Evolutionary conservation across 1,139 yeast genomes (phyloP).

Genomic region (Lodderomyces elongisporus): DNA sequence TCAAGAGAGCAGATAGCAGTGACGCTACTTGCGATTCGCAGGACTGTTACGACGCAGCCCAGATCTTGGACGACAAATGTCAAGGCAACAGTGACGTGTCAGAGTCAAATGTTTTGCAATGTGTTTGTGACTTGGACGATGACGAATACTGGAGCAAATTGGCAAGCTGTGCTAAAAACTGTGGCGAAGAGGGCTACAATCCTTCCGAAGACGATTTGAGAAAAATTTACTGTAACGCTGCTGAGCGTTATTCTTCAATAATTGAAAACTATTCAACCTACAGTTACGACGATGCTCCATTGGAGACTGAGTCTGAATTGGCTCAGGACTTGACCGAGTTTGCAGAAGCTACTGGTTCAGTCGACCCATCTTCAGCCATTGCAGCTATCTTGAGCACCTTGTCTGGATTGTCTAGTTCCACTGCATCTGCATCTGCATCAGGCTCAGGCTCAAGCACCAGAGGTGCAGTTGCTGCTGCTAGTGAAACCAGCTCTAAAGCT

Average conservation of each 20-base stretch:
- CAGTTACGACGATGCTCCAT: conserved; percentile 1
- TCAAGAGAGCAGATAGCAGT: too few relatives aligned
- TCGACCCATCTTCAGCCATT: conserved; percentile 4
- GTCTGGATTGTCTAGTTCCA: conserved; percentile 3
- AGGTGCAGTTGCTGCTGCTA: conserved; percentile 1
- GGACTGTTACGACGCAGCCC: conserved; percentile 2
- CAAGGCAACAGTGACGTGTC: not conserved
- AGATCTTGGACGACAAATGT: conserved; percentile 2
- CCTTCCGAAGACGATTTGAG: conserved; percentile 3
- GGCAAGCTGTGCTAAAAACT: conserved; percentile 6
- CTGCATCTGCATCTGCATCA: conserved; percentile 1
- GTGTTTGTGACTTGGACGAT: conserved; percentile 7
- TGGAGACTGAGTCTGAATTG: not conserved
- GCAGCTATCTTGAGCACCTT: conserved; percentile 4
- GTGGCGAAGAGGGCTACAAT: conserved; percentile 1
- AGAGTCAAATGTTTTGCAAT: conserved; percentile 3
- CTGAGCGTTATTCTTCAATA: conserved; percentile 5
- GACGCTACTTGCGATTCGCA: conserved; percentile 2
- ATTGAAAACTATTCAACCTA: conserved; percentile 3
- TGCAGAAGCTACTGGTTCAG: conserved; percentile 1
- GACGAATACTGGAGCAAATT: conserved; percentile 7
- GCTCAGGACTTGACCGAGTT: not conserved
- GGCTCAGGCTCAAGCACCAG: conserved; percentile 1
- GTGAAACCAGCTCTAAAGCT: too few relatives aligned
- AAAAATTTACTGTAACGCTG: conserved; percentile 7